A percentile compares a stretch with the other conserved stretches of the same genome.
These are phyloP conservation scores for Claviceps humidiphila DNA, from an alignment of 2,329 filamentous ascomycete species.

Conservation along the genomic window DNA sequence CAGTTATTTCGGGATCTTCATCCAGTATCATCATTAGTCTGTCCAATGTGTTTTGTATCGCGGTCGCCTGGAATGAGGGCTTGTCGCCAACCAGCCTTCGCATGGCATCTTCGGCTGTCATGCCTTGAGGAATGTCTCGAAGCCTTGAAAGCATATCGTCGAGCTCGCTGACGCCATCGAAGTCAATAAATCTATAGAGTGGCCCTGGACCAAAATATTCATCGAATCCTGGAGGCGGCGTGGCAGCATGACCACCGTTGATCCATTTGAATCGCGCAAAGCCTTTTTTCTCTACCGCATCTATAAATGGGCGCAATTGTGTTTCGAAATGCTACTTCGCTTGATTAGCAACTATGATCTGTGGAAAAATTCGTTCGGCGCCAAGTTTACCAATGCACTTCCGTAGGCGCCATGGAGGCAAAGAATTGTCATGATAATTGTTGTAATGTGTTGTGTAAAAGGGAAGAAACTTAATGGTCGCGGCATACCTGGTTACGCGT, in stretches of 20 bases:
- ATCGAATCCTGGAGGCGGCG: neutral
- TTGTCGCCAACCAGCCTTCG: neutral
- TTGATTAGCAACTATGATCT: neutral
- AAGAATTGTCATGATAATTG: slow-evolving; percentile 2
- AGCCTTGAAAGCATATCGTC: neutral
- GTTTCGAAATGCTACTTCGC: neutral
- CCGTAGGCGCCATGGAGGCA: slow-evolving; percentile 5
- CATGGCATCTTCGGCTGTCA: neutral
- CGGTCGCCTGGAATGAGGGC: neutral
- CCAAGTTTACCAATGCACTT: neutral
- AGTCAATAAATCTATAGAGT: slow-evolving; percentile 2
- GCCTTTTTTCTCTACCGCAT: neutral
- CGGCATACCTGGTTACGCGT: too few species aligned
- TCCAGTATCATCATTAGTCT: slow-evolving; percentile 1
- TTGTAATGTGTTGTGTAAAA: neutral
- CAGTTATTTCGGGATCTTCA: slow-evolving; percentile 1
- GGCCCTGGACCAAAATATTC: slow-evolving; percentile 1
- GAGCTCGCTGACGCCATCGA: slow-evolving; percentile 1
- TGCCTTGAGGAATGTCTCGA: slow-evolving; percentile 1
- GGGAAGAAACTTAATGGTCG: too few species aligned
- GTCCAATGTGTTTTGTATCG: neutral
- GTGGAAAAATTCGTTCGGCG: too few species aligned
- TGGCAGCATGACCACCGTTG: neutral
- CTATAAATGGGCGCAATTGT: slow-evolving; percentile 1
- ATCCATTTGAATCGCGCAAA: slow-evolving; percentile 3